Evolutionary conservation across 2,329 filamentous ascomycete genomes (phyloP).

Genomic region (Penicillium sp.): DNA sequence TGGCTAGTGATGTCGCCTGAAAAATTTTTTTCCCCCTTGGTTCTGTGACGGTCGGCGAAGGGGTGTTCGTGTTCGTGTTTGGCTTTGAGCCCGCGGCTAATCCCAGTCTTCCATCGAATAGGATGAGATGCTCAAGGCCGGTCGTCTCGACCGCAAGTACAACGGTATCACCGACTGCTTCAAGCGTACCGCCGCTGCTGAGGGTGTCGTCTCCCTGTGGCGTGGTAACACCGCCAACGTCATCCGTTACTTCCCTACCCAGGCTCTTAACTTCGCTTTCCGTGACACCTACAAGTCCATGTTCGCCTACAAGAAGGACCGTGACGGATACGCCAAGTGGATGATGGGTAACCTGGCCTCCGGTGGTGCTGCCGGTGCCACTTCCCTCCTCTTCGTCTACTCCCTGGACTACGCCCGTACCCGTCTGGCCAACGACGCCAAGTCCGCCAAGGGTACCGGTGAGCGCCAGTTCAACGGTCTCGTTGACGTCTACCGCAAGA

Average conservation of each 20-base stretch:
- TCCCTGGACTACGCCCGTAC: constrained; percentile 99
- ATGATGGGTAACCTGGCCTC: constrained; percentile 99
- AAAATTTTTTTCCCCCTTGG: constrained; percentile 19
- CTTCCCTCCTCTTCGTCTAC: constrained; percentile 99
- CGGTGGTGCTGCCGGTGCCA: constrained; percentile 99
- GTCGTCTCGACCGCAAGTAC: constrained; percentile 98
- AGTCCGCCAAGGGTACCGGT: constrained; percentile 91
- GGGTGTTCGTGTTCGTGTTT: not conserved
- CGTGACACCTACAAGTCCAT: constrained; percentile 99
- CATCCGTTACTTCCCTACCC: constrained; percentile 99
- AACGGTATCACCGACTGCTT: constrained; percentile 92
- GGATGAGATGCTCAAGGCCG: constrained; percentile 99
- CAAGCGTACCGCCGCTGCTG: constrained; percentile 77
- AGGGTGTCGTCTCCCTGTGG: constrained; percentile 96
- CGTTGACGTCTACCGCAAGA: constrained; percentile 99
- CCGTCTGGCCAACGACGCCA: constrained; percentile 99
- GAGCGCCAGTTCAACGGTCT: constrained; percentile 99
- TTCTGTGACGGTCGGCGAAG: constrained; percentile 1
- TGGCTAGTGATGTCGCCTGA: constrained; percentile 1
- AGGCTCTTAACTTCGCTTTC: constrained; percentile 99
- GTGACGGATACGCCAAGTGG: constrained; percentile 97
- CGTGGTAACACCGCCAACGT: constrained; percentile 99
- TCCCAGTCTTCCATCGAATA: constrained; percentile 39
- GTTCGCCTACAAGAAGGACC: constrained; percentile 99
- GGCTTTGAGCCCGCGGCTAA: constrained; percentile 9